Base-by-base conservation (phyloP, 208 protist species). In the Trypanosoma vivax region DNA sequence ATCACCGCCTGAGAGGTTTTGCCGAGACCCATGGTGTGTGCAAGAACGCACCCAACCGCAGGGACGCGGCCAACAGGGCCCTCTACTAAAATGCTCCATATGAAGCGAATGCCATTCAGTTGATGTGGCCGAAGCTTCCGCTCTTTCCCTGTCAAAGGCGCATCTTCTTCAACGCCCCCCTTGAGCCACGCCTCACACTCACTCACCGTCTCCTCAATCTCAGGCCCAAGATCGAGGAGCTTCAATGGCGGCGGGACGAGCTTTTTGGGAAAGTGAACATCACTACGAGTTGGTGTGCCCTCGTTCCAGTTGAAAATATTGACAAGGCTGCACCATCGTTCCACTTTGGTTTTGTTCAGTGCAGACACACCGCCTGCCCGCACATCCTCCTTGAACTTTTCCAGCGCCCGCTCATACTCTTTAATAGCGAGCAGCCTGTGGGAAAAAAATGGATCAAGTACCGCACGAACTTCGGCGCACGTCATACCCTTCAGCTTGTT, bases 11-110 rank as follows among this genome's bases (percentile, higher is more conserved):
- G 87, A 34, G 68, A 80, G 9, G 87, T 94, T 55, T 94, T 94
- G 23, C 87, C 87, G 5, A 94, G 80, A 18, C 87, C 87, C 87
- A 94, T 94, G 0, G 87, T 88, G 70, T 94, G 87, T 0, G 87
- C 79, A 4, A 94, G 68, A 38, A 94, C 85, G 58, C 74, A 79
- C 19, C 87, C 87, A 16, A 89, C 78, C 3, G 83, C 67, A 1
- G 83, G 87, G 23, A 94, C 87, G 49, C 66, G 48, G 0, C 80
- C 79, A 4, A 79, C 77, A 30, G 87, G 83, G 2, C 75, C 74
- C 27, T 94, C 82, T 6, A 64, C 75, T 9, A 94, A 70, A 23
- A 78, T 54, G 45, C 67, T 79, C 80, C 83, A 94, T 39, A 94
- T 49, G 43, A 90, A 94, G 27, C 87, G 87, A 38, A 94, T 89